Percentiles rank a stretch among this genome's conserved stretches.
phyloP scores from a whole-genome alignment of 1,284 basidiomycete genomes.

The Trametes versicolor region DNA sequence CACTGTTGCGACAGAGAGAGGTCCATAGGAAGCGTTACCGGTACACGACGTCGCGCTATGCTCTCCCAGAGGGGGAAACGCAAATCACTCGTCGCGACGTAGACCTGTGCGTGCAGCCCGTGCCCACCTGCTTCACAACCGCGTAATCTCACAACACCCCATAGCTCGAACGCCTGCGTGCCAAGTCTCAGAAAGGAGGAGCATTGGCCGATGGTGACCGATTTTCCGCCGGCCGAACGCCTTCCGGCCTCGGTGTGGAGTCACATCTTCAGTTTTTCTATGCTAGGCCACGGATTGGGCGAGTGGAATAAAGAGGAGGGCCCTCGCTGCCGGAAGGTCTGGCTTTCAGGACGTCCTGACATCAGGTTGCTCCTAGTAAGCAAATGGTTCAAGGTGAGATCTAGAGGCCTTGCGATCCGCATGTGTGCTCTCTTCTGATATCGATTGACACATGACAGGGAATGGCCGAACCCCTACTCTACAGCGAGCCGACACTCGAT shows the following conservation, averaged over 20 bases:
- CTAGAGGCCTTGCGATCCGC: neutral
- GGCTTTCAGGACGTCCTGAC: no score
- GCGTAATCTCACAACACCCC: no score
- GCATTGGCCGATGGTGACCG: neutral
- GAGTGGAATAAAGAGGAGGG: neutral
- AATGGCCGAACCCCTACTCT: conserved; percentile 12
- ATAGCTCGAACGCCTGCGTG: conserved; percentile 1
- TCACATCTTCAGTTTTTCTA: conserved; percentile 8
- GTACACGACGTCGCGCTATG: neutral
- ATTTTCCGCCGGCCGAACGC: neutral
- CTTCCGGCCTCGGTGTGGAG: conserved; percentile 6
- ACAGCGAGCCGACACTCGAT: neutral
- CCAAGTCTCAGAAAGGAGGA: neutral
- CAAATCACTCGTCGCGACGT: neutral
- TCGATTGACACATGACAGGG: neutral
- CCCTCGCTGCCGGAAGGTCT: neutral
- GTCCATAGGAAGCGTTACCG: neutral
- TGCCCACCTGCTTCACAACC: no score
- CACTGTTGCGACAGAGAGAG: conserved; percentile 1
- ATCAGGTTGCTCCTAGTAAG: neutral
- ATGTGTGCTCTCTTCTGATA: neutral
- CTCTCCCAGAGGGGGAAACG: neutral
- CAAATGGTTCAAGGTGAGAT: conserved; percentile 8
- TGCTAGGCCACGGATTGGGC: neutral
- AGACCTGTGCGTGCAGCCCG: no score